Evolutionary conservation across 441 rosid species (phyloP).

Genomic region (Jatropha podagrica): DNA sequence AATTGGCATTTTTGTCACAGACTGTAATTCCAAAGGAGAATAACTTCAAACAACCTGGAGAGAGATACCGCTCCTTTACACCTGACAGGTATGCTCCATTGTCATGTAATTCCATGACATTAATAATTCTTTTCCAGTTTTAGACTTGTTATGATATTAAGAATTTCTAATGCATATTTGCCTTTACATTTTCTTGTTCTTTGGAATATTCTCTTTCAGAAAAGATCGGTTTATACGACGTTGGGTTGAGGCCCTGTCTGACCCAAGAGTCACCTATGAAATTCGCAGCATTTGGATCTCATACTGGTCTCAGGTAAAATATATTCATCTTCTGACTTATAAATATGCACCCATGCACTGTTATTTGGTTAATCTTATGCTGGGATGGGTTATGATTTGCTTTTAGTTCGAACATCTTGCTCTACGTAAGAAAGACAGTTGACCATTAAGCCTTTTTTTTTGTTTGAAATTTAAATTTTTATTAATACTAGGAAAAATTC

Average conservation of each 20-base stretch:
- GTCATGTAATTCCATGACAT: not conserved
- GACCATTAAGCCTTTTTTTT: too few relatives aligned
- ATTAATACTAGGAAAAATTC: too few relatives aligned
- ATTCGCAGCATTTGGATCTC: slow-evolving; percentile 83
- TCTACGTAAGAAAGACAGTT: too few relatives aligned
- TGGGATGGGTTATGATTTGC: not conserved
- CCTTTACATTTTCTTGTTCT: not conserved
- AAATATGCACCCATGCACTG: not conserved
- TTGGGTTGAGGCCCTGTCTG: slow-evolving; percentile 70
- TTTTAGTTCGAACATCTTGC: too few relatives aligned
- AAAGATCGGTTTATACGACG: slow-evolving; percentile 77
- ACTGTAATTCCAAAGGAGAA: slow-evolving; percentile 77
- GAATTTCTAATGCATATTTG: not conserved
- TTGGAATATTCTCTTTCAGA: slow-evolving; percentile 37
- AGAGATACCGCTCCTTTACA: slow-evolving; percentile 71
- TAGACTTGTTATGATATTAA: not conserved
- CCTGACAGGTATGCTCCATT: slow-evolving; percentile 59
- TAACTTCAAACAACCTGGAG: slow-evolving; percentile 93
- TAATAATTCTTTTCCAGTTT: not conserved
- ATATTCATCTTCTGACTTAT: not conserved
- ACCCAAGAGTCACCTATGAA: slow-evolving; percentile 79
- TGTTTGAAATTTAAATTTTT: too few relatives aligned
- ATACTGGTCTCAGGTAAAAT: slow-evolving; percentile 76
- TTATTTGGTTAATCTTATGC: not conserved
- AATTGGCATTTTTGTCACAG: slow-evolving; percentile 31